Evolutionary conservation across 1,284 basidiomycete genomes (phyloP).

Genomic region (Megacollybia platyphylla): DNA sequence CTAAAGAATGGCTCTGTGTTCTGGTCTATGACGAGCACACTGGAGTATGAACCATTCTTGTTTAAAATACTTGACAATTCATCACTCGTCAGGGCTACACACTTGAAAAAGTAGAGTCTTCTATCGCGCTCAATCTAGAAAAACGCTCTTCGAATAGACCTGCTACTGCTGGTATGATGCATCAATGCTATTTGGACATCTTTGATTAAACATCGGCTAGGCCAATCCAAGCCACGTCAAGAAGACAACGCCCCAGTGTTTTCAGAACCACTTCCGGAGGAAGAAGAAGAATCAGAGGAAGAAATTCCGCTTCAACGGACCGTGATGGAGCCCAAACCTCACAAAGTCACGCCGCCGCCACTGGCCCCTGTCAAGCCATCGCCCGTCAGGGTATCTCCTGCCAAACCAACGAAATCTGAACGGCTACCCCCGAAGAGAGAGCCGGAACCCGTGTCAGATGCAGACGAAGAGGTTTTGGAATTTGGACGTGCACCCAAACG

Average conservation of each 20-base stretch:
- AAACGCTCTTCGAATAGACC: not conserved
- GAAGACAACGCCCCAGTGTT: too few relatives aligned
- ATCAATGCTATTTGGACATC: too few relatives aligned
- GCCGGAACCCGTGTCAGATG: not conserved
- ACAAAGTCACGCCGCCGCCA: not conserved
- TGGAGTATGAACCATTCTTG: constrained; percentile 24
- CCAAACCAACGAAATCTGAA: not conserved
- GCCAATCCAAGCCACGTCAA: too few relatives aligned
- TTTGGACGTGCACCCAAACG: constrained; percentile 13
- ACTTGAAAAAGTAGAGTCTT: constrained; percentile 63
- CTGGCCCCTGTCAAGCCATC: not conserved
- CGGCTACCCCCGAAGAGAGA: not conserved
- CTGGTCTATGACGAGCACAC: constrained; percentile 64
- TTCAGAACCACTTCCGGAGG: constrained; percentile 12
- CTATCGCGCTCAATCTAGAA: constrained; percentile 17
- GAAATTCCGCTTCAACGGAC: constrained; percentile 16
- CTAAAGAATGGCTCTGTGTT: constrained; percentile 62
- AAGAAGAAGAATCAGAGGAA: constrained; percentile 28
- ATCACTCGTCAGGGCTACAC: constrained; percentile 39
- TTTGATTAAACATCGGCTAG: too few relatives aligned
- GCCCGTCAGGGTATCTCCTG: not conserved
- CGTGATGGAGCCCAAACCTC: constrained; percentile 10
- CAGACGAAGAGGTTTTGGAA: constrained; percentile 7
- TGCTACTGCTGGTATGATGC: constrained; percentile 3
- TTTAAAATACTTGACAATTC: constrained; percentile 1